Conservation (phyloP, 352 stramenopile genomes). For the Phytophthora nicotianae region DNA sequence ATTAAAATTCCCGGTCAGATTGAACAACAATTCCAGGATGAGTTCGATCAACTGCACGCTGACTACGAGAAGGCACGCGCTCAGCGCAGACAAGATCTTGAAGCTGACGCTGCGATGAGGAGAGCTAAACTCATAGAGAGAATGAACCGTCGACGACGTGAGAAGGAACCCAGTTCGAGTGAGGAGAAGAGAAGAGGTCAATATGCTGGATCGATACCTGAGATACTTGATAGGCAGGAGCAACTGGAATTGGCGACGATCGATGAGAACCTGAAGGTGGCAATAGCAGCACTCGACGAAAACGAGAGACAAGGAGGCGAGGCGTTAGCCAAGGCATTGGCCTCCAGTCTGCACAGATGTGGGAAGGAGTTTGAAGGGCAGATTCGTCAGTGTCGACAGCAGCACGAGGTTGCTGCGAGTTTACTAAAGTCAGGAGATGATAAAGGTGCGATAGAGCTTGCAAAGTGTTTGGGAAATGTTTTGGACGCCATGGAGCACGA, state of each 20-base stretch:
- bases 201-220: background rate
- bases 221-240: conserved; percentile 26
- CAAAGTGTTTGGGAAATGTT: conserved; percentile 8
- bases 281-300: conserved; percentile 13
- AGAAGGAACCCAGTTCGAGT: conserved; percentile 2
- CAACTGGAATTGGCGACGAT: conserved; percentile 12
- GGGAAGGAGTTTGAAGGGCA: conserved; percentile 25
- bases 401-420: conserved; percentile 22
- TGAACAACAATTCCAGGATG: conserved; percentile 20
- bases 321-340: conserved; percentile 17
- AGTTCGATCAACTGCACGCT: conserved; percentile 30
- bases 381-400: conserved; percentile 24
- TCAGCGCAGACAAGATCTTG: conserved; percentile 26
- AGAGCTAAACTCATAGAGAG: conserved; percentile 31
- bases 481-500: conserved; percentile 22
- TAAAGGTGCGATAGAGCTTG: background rate
- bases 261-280: conserved; percentile 16
- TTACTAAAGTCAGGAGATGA: conserved; percentile 23
- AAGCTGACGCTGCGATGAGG: conserved; percentile 32
- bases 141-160: conserved; percentile 21
- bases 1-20: conserved; percentile 31
- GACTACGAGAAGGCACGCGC: conserved; percentile 25
- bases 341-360: conserved; percentile 16
- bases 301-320: conserved; percentile 11
- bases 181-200: background rate